These are phyloP conservation scores for Cladosporium colombiae DNA, from an alignment of 2,329 filamentous ascomycete species.

Conservation along the genomic window DNA sequence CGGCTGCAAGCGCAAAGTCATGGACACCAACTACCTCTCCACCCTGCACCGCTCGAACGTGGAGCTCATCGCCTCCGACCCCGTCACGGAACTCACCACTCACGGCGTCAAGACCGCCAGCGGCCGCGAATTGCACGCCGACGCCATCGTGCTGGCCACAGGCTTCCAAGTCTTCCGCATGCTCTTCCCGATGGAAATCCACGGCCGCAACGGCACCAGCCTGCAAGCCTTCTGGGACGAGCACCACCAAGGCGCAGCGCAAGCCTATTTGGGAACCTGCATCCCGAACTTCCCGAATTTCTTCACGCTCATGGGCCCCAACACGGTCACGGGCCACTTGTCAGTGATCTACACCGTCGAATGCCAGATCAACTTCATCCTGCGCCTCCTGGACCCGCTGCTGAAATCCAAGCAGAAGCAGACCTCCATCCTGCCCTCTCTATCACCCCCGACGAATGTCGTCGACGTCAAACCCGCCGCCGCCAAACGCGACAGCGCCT, in stretches of 20 bases:
- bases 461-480: slow-evolving; percentile 33
- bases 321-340: slow-evolving; percentile 30
- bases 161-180: slow-evolving; percentile 45
- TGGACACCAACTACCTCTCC: slow-evolving; percentile 45
- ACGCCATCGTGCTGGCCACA: slow-evolving; percentile 47
- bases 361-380: slow-evolving; percentile 33
- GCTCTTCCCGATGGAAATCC: slow-evolving; percentile 41
- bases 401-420: slow-evolving; percentile 35
- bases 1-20: slow-evolving; percentile 64
- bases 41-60: slow-evolving; percentile 35
- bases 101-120: slow-evolving; percentile 32
- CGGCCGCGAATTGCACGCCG: slow-evolving; percentile 28
- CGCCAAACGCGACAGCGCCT: slow-evolving; percentile 37
- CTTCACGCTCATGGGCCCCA: slow-evolving; percentile 34
- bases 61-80: slow-evolving; percentile 30
- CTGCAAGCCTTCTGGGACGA: slow-evolving; percentile 31
- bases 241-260: slow-evolving; percentile 32
- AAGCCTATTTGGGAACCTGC: slow-evolving; percentile 33
- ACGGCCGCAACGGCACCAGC: slow-evolving; percentile 39
- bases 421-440: slow-evolving; percentile 31
- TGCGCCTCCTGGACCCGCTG: slow-evolving; percentile 41
- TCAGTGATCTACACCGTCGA: slow-evolving; percentile 31
- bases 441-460: slow-evolving; percentile 31
- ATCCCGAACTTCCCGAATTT: slow-evolving; percentile 37
- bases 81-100: slow-evolving; percentile 42